Evolutionary conservation across 2,329 filamentous ascomycete species (phyloP).

Genomic region (Keithomyces neogunnii): DNA sequence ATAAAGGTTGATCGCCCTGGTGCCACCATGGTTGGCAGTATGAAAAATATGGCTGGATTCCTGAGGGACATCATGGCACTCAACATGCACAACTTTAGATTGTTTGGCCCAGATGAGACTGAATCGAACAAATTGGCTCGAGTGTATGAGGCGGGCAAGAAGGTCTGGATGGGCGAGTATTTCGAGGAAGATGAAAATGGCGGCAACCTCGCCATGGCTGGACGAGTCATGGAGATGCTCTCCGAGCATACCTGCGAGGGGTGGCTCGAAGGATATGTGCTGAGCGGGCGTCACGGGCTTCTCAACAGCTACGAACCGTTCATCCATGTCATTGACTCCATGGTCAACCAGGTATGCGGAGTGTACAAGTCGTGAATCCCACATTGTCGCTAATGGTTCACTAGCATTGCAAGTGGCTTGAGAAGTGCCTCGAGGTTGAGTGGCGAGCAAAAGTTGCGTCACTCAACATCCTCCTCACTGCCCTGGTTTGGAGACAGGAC

Average conservation of each 20-base stretch:
- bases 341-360: constrained; percentile 61
- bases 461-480: constrained; percentile 71
- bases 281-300: constrained; percentile 66
- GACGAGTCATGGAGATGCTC: constrained; percentile 78
- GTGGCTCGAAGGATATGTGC: constrained; percentile 71
- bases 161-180: constrained; percentile 73
- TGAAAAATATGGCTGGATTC: constrained; percentile 61
- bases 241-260: constrained; percentile 73
- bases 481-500: constrained; percentile 74
- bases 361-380: not conserved
- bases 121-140: constrained; percentile 69
- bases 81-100: constrained; percentile 61
- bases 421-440: constrained; percentile 71
- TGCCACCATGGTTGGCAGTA: constrained; percentile 48
- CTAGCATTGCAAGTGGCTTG: constrained; percentile 73
- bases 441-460: constrained; percentile 68
- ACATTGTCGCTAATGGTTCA: constrained; percentile 7
- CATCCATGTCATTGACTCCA: constrained; percentile 75
- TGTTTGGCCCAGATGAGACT: constrained; percentile 74
- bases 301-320: constrained; percentile 79
- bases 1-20: constrained; percentile 55
- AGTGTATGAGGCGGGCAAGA: constrained; percentile 67
- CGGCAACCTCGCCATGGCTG: constrained; percentile 59
- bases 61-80: constrained; percentile 57
- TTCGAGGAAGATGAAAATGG: constrained; percentile 69